Percentiles rank a stretch among this genome's conserved stretches.
Evolutionary conservation across 2,329 filamentous ascomycete species (phyloP).

Genomic region (Pseudocercospora cruenta): DNA sequence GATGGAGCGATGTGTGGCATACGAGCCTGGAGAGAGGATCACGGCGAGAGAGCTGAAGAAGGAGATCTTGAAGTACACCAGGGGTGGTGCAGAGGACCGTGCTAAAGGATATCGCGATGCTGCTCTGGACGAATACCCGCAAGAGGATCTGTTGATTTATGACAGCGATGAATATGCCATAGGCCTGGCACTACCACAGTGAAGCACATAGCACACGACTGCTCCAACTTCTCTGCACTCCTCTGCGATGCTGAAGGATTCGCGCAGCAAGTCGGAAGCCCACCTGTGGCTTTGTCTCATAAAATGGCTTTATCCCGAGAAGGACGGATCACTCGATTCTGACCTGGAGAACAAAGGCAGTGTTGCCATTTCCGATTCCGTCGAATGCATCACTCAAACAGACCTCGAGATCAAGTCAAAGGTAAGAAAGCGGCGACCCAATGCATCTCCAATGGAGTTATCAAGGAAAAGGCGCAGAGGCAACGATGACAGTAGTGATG

Average conservation of each 20-base stretch:
- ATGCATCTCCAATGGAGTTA: background rate
- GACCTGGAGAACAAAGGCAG: background rate
- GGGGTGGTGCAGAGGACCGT: background rate
- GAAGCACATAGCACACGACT: background rate
- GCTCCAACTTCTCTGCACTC: background rate
- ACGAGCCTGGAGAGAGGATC: background rate
- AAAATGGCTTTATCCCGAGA: background rate
- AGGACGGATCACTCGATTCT: background rate
- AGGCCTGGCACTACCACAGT: background rate
- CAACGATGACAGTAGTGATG: background rate
- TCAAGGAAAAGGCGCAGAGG: background rate
- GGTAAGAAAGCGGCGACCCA: background rate
- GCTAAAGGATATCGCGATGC: background rate
- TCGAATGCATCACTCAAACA: background rate
- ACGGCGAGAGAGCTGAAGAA: background rate
- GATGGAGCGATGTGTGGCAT: background rate
- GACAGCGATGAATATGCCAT: background rate
- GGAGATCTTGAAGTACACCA: background rate
- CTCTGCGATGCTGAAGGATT: background rate
- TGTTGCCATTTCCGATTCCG: background rate
- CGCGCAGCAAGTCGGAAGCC: background rate
- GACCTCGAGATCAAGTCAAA: background rate
- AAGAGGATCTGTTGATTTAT: background rate
- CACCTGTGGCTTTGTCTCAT: background rate
- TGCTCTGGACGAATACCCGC: background rate